Percentiles rank a stretch among this genome's conserved stretches.
These are phyloP conservation scores for Phyllosticta paracitricarpa DNA, from an alignment of 2,329 filamentous ascomycete genomes.

Conservation along the genomic window DNA sequence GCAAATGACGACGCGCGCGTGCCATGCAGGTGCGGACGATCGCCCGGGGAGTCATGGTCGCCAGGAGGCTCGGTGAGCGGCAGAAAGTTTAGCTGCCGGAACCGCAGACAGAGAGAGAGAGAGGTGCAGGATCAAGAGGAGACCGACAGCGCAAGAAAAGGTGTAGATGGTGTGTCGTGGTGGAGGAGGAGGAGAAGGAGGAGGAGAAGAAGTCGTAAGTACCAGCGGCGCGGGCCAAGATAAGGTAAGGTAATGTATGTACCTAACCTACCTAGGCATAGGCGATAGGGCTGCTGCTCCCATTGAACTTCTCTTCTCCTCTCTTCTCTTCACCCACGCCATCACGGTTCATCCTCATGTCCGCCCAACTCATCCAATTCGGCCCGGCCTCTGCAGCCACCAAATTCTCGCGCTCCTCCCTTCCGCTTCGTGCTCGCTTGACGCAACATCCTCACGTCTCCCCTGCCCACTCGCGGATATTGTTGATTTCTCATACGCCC, in stretches of 20 bases:
- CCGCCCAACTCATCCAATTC: background rate
- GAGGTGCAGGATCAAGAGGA: background rate
- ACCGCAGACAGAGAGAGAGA: background rate
- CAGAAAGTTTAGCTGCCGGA: background rate
- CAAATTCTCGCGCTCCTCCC: background rate
- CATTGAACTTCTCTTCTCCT: background rate
- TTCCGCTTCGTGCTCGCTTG: background rate
- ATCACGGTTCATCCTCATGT: background rate
- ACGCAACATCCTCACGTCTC: background rate
- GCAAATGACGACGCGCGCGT: background rate
- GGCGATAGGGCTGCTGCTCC: background rate
- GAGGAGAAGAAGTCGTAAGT: background rate
- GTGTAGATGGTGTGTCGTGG: too few relatives aligned
- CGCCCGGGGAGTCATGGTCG: background rate
- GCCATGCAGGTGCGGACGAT: background rate
- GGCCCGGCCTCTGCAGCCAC: background rate
- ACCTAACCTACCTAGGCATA: too few relatives aligned
- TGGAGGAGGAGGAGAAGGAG: background rate
- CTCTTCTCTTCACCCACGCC: background rate
- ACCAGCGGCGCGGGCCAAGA: too few relatives aligned
- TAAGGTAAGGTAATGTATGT: too few relatives aligned
- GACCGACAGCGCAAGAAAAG: too few relatives aligned
- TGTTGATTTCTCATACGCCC: background rate
- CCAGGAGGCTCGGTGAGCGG: background rate
- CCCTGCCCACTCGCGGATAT: background rate